Evolutionary conservation across 805 yeast species (phyloP).

Genomic region (Schizosaccharomyces lindneri): DNA sequence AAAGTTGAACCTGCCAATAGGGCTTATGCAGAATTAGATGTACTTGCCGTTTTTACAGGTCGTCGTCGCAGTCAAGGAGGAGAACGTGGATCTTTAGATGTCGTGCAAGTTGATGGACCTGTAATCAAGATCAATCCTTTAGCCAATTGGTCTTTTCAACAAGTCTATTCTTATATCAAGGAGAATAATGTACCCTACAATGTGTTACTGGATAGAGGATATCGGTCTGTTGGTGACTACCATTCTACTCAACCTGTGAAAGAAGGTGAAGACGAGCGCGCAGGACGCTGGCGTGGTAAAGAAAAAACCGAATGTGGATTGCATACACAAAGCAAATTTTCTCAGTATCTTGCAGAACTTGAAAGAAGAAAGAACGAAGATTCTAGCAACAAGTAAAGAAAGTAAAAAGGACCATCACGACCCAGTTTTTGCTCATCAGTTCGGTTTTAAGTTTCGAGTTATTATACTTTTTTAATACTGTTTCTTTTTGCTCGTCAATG

Average conservation of each 20-base stretch:
- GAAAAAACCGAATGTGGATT: constrained; percentile 89
- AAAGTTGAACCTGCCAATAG: constrained; percentile 83
- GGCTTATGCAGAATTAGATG: constrained; percentile 47
- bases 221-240: constrained; percentile 83
- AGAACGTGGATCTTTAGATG: constrained; percentile 41
- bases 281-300: constrained; percentile 93
- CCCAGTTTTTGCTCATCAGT: too few relatives aligned
- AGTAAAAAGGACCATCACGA: too few relatives aligned
- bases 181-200: constrained; percentile 62
- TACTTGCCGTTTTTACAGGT: constrained; percentile 78
- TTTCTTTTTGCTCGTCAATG: neutral
- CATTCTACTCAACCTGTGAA: constrained; percentile 76
- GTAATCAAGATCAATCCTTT: constrained; percentile 65
- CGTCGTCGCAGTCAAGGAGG: constrained; percentile 81
- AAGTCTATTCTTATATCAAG: constrained; percentile 46
- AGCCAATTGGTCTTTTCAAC: constrained; percentile 53
- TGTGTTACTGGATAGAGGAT: constrained; percentile 59
- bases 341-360: constrained; percentile 19
- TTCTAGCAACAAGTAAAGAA: neutral
- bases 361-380: constrained; percentile 1
- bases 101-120: constrained; percentile 57
- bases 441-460: neutral
- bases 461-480: neutral
- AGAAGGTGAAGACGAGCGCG: constrained; percentile 83
- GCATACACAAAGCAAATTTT: constrained; percentile 55